Evolutionary conservation across 2,329 filamentous ascomycete genomes (phyloP).

Genomic region (Colletotrichum sp.): DNA sequence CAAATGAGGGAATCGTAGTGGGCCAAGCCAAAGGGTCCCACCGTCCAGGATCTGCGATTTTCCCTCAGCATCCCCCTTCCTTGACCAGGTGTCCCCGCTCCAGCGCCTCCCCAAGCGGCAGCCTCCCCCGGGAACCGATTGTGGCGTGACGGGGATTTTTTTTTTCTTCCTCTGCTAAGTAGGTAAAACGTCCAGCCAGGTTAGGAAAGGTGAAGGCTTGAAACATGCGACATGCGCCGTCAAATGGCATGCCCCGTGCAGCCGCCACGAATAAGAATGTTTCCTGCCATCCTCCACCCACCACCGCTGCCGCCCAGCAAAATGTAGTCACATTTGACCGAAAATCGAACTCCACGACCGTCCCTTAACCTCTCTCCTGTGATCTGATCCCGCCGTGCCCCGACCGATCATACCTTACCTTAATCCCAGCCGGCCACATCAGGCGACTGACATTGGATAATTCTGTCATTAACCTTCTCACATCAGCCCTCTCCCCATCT

Average conservation of each 20-base stretch:
- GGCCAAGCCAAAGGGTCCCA: neutral
- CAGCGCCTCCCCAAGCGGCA: neutral
- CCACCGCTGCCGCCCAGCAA: slow-evolving; percentile 1
- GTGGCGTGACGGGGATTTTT: slow-evolving; percentile 2
- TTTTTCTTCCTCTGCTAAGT: neutral
- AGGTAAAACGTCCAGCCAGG: neutral
- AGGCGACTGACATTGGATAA: neutral
- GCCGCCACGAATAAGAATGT: slow-evolving; percentile 16
- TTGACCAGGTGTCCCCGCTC: neutral
- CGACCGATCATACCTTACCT: neutral
- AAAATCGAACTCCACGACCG: neutral
- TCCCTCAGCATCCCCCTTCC: neutral
- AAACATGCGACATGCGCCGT: slow-evolving; percentile 20
- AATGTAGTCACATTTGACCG: neutral
- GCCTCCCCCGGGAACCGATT: neutral
- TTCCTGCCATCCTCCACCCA: neutral
- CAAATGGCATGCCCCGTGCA: slow-evolving; percentile 17
- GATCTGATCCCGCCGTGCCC: neutral
- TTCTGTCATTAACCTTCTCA: neutral
- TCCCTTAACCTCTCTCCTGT: neutral
- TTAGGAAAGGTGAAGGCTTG: neutral
- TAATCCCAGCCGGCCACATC: neutral
- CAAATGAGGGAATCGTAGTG: neutral
- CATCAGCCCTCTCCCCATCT: neutral
- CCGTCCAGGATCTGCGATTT: neutral